Base-by-base conservation (phyloP, 148 eudicot species). In the Oxyria digyna region DNA sequence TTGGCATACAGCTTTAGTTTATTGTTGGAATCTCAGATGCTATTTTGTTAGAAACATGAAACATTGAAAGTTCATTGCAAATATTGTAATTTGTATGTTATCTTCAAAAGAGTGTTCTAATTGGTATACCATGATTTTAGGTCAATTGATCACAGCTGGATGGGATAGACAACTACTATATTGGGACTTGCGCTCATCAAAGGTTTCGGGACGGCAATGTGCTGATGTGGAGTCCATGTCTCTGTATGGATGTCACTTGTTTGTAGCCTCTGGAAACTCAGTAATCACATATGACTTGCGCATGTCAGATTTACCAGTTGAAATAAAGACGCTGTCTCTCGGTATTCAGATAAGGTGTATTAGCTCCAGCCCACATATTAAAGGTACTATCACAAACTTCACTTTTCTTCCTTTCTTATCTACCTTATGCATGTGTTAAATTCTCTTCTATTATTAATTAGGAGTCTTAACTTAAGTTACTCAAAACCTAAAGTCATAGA, bases 221-320 rank as follows among this genome's bases (percentile, higher is more conserved):
- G 72, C 73, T 73, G 87, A 71, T 62, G 96, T 81, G 76, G 93
- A 85, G 57, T 91, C 97, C 27, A 78, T 94, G 73, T 85, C 99
- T 23, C 32, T 91, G 17, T 69, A 74, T 64, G 87, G 87, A 12
- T 67, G 70, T 63, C 80, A 73, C 67, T 72, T 91, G 81, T 76
- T 83, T 76, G 83, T 81, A 70, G 86, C 91, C 49, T 73, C 81
- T 75, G 89, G 87, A 71, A 79, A 87, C 41, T 74, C 88, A 15
- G 87, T 94, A 31, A 67, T 75, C 54, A 71, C 77, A 40, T 88
- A 84, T 69, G 99, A 94, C 77, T 76, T 91, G 78, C 89, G 99
- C 37, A 77, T 76, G 68, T 72, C 78, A 62, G 73, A 73, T 71
- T 73, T 67, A 75, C 65, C 80, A 73, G 74, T 74, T 42, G 69